Conservation (phyloP, 148 eudicot species). For the Tetragonia tetragonoides region DNA sequence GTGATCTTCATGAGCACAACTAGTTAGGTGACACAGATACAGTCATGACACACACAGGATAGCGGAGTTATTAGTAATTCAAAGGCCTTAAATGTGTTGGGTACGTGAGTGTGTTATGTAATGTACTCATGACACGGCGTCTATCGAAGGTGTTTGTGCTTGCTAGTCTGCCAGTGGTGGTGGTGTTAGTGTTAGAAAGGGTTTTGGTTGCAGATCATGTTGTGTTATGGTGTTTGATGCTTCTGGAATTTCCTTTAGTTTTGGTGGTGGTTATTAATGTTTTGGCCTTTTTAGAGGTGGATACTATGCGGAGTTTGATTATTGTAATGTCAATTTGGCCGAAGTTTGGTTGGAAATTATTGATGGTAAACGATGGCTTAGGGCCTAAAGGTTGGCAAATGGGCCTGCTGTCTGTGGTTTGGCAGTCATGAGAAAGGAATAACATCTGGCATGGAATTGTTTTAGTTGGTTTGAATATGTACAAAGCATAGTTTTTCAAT, state of each 20-base stretch:
- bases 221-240: background rate
- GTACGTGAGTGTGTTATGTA: too few species aligned
- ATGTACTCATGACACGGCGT: too few species aligned
- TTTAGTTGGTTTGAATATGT: background rate
- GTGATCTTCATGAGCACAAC: too few species aligned
- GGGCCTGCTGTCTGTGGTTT: conserved; percentile 7
- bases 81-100: too few species aligned
- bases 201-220: background rate
- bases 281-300: background rate
- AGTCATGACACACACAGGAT: too few species aligned
- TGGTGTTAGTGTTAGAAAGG: too few species aligned
- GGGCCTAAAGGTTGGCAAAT: background rate
- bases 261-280: background rate
- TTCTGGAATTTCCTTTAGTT: background rate
- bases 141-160: too few species aligned
- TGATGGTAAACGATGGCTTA: conserved; percentile 9
- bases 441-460: background rate
- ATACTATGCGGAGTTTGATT: conserved; percentile 1
- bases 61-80: too few species aligned
- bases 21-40: too few species aligned
- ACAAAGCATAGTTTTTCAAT: conserved; percentile 4
- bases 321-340: conserved; percentile 1
- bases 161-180: too few species aligned
- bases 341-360: conserved; percentile 28
- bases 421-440: conserved; percentile 1